Percentiles rank a stretch among this genome's conserved stretches.
Evolutionary conservation across 2,329 filamentous ascomycete species (phyloP).

Genomic region (Ophiostoma sp.): DNA sequence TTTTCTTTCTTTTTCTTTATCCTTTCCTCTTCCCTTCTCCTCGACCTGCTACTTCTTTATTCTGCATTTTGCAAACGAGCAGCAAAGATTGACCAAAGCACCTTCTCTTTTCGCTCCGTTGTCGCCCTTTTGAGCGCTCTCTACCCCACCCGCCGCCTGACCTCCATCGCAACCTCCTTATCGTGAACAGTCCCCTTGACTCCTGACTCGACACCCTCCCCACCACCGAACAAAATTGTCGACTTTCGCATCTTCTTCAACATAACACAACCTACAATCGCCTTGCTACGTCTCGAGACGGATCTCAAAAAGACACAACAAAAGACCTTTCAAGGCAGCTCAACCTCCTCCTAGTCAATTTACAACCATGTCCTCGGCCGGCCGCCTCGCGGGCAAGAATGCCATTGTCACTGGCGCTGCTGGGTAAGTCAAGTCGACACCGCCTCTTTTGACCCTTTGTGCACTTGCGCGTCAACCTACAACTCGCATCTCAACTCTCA

Average conservation of each 20-base stretch:
- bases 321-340: not conserved
- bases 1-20: not conserved
- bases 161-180: not conserved
- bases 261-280: not conserved
- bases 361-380: conserved; percentile 33
- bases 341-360: not conserved
- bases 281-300: not conserved
- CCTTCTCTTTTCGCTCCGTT: not conserved
- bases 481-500: not conserved
- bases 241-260: not conserved
- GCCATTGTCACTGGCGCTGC: conserved; percentile 79
- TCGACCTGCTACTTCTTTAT: not conserved
- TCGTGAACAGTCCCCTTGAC: not conserved
- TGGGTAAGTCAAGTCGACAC: conserved; percentile 62
- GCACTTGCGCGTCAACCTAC: too few relatives aligned
- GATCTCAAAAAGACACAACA: not conserved
- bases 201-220: not conserved
- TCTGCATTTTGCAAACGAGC: not conserved
- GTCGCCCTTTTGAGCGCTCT: not conserved
- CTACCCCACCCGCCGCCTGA: not conserved
- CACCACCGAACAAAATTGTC: not conserved
- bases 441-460: not conserved
- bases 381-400: conserved; percentile 61
- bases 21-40: not conserved
- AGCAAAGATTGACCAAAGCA: not conserved